A percentile compares a stretch with the other conserved stretches of the same genome.
Evolutionary conservation across 805 yeast genomes (phyloP).

Genomic region (Metschnikowia proteae): DNA sequence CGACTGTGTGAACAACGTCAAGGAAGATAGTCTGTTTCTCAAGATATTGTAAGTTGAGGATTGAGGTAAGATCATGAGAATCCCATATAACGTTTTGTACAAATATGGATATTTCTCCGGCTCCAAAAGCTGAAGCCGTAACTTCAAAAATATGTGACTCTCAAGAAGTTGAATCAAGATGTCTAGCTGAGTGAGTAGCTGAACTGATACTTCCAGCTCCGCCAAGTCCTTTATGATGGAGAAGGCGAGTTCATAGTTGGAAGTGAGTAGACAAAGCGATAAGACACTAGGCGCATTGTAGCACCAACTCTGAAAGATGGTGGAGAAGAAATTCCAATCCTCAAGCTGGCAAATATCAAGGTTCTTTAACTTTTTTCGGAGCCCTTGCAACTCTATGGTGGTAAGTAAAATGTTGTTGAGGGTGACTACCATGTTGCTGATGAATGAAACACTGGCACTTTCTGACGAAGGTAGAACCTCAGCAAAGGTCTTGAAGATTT

Average conservation of each 20-base stretch:
- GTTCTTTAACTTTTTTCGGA: slow-evolving; percentile 61
- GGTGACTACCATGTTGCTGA: slow-evolving; percentile 79
- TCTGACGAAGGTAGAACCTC: slow-evolving; percentile 55
- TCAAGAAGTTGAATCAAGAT: slow-evolving; percentile 85
- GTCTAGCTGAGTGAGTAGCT: slow-evolving; percentile 81
- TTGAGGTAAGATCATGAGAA: slow-evolving; percentile 91
- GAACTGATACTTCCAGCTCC: slow-evolving; percentile 75
- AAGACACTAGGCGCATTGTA: slow-evolving; percentile 85
- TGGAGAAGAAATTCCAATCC: slow-evolving; percentile 67
- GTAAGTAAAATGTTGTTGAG: slow-evolving; percentile 82
- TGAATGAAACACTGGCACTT: slow-evolving; percentile 62
- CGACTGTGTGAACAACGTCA: slow-evolving; percentile 32
- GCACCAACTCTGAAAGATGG: slow-evolving; percentile 87
- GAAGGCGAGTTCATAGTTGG: slow-evolving; percentile 84
- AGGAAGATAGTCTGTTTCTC: slow-evolving; percentile 65
- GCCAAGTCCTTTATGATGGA: slow-evolving; percentile 77
- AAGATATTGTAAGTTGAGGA: slow-evolving; percentile 83
- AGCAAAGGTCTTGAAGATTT: slow-evolving; percentile 77
- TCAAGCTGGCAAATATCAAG: slow-evolving; percentile 51
- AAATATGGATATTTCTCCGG: slow-evolving; percentile 79
- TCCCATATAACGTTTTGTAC: slow-evolving; percentile 85
- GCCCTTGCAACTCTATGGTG: slow-evolving; percentile 69
- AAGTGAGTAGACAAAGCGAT: slow-evolving; percentile 79
- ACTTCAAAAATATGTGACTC: slow-evolving; percentile 84
- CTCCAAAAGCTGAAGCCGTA: slow-evolving; percentile 83